These are phyloP conservation scores for Suhomyces kilbournensis DNA, from an alignment of 805 yeast species.

Conservation along the genomic window DNA sequence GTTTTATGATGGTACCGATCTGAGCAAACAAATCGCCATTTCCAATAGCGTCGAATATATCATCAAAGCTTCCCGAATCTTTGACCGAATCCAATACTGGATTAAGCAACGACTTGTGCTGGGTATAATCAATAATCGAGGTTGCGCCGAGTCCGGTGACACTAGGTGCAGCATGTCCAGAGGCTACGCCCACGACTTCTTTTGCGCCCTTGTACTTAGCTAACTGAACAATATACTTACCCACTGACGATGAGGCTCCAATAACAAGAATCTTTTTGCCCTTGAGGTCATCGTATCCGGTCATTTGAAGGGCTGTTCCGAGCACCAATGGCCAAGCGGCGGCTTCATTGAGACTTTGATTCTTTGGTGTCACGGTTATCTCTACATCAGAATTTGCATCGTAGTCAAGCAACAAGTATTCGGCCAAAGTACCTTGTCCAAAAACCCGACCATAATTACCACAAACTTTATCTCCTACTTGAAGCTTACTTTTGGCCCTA, in stretches of 20 bases:
- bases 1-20: slow-evolving; percentile 43
- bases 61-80: slow-evolving; percentile 47
- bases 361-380: slow-evolving; percentile 43
- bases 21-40: slow-evolving; percentile 46
- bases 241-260: slow-evolving; percentile 77
- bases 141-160: slow-evolving; percentile 57
- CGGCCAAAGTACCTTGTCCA: slow-evolving; percentile 43
- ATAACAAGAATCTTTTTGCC: slow-evolving; percentile 54
- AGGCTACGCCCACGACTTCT: slow-evolving; percentile 57
- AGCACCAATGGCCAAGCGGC: slow-evolving; percentile 64
- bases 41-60: slow-evolving; percentile 67
- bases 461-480: slow-evolving; percentile 29
- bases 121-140: slow-evolving; percentile 54
- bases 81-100: slow-evolving; percentile 33
- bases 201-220: slow-evolving; percentile 48
- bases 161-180: slow-evolving; percentile 43
- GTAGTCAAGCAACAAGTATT: slow-evolving; percentile 44
- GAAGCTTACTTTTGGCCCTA: slow-evolving; percentile 13
- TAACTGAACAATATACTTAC: slow-evolving; percentile 53
- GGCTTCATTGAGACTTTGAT: slow-evolving; percentile 51
- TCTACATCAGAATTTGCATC: slow-evolving; percentile 27
- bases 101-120: slow-evolving; percentile 31
- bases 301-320: slow-evolving; percentile 55
- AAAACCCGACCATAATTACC: slow-evolving; percentile 20
- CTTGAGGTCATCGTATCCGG: slow-evolving; percentile 32